Evolutionary conservation across 2,329 filamentous ascomycete species (phyloP).

Genomic region (Emydomyces testavorans): DNA sequence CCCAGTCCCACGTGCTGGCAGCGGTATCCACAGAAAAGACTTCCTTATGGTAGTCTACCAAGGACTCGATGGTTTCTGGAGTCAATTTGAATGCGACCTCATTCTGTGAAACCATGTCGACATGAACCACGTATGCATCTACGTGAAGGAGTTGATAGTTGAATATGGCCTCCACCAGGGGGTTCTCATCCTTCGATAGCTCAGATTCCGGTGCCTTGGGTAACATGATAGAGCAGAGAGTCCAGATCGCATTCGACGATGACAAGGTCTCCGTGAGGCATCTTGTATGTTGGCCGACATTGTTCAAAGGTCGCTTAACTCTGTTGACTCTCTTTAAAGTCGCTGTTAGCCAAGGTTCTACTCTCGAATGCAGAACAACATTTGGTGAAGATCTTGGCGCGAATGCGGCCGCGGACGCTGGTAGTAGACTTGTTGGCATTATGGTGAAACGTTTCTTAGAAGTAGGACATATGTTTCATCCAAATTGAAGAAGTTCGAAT

Average conservation of each 20-base stretch:
- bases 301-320: slow-evolving; percentile 94
- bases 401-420: slow-evolving; percentile 91
- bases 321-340: slow-evolving; percentile 94
- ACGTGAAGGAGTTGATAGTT: slow-evolving; percentile 89
- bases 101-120: slow-evolving; percentile 96
- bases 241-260: slow-evolving; percentile 85
- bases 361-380: slow-evolving; percentile 81
- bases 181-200: slow-evolving; percentile 68
- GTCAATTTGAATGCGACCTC: slow-evolving; percentile 98
- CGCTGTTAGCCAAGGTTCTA: slow-evolving; percentile 93
- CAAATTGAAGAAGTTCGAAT: slow-evolving; percentile 30
- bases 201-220: slow-evolving; percentile 79
- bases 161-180: slow-evolving; percentile 73
- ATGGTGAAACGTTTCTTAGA: slow-evolving; percentile 28
- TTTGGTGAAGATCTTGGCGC: slow-evolving; percentile 88
- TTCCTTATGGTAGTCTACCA: slow-evolving; percentile 94
- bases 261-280: slow-evolving; percentile 93
- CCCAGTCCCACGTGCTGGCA: slow-evolving; percentile 84
- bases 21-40: slow-evolving; percentile 84
- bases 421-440: slow-evolving; percentile 89
- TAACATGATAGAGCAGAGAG: slow-evolving; percentile 81
- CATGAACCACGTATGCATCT: slow-evolving; percentile 95
- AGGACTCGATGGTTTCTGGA: slow-evolving; percentile 78
- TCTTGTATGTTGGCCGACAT: slow-evolving; percentile 85
- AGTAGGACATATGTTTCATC: slow-evolving; percentile 38